A percentile compares a stretch with the other conserved stretches of the same genome.
These are phyloP conservation scores for Fonsecaea pedrosoi DNA, from an alignment of 2,329 filamentous ascomycete species.

Conservation along the genomic window DNA sequence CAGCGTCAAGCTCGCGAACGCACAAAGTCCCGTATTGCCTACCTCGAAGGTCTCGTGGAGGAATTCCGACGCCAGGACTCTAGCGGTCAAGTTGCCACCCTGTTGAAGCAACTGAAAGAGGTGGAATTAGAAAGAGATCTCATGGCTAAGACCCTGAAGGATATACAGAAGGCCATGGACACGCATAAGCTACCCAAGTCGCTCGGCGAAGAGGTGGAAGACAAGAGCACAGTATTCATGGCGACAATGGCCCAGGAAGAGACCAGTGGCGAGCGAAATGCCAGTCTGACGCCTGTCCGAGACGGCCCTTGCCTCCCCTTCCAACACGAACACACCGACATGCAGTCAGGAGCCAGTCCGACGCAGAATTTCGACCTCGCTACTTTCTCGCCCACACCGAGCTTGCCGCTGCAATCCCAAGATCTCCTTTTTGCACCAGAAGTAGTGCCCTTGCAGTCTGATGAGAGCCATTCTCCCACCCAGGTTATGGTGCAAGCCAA, in stretches of 20 bases:
- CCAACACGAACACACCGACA: constrained; percentile 7
- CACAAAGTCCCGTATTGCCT: constrained; percentile 40
- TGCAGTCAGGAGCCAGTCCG: constrained; percentile 5
- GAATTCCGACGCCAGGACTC: constrained; percentile 37
- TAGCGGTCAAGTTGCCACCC: constrained; percentile 35
- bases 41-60: constrained; percentile 40
- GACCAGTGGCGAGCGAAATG: constrained; percentile 17
- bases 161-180: constrained; percentile 38
- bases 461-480: constrained; percentile 15
- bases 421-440: constrained; percentile 28
- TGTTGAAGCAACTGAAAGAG: constrained; percentile 39
- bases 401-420: constrained; percentile 13
- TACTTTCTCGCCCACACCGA: constrained; percentile 28
- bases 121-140: constrained; percentile 36
- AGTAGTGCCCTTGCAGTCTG: constrained; percentile 27
- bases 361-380: constrained; percentile 29
- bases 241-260: constrained; percentile 1
- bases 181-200: constrained; percentile 19
- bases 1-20: constrained; percentile 40
- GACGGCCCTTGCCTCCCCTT: constrained; percentile 16
- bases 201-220: constrained; percentile 17
- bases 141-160: constrained; percentile 38
- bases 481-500: constrained; percentile 29
- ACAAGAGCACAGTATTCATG: not conserved
- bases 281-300: constrained; percentile 18